Evolutionary conservation across 2,329 filamentous ascomycete species (phyloP), one percentile per base, ranked within the genome.

Genomic region (Salinomyces thailandicus): DNA sequence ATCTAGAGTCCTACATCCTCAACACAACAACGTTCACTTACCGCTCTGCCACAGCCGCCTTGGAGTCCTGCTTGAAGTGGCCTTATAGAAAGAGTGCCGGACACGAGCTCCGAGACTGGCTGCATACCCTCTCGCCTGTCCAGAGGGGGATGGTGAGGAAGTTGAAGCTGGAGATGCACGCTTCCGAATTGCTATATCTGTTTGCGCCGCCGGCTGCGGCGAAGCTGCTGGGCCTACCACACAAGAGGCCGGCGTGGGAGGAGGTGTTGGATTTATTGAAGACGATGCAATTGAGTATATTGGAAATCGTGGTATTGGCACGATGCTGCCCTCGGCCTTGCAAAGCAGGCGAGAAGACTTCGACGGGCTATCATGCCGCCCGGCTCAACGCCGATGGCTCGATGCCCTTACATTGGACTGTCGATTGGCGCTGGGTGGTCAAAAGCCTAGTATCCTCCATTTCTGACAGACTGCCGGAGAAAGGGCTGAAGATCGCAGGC

Each of bases 81-180:
- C 22, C 9, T 26, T 26, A 8, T 8, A 26, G 9, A 26, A 8
- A 26, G 22, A 8, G n/a, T n/a, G 30, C 30, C 13, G 36, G 20
- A 12, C 31, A 38, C 18, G 36, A 38, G 13, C 20, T 38, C 14
- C 16, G 20, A 13, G 17, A 24, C 13, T 37, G 28, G 29, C 30
- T 37, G 3, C 15, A 14, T 12, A 17, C n/a, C 14, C 16, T 34
- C 12, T 18, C 15, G n/a, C 15, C 17, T 16, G 4, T 2, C 11
- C 14, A 34, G 8, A 18, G 31, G 3, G 9, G n/a, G 2, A 14
- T 16, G 5, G 12, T 42, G 8, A 18, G 30, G 27, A 38, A 42
- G 16, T 16, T 42, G n/a, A 9, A 13, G 3, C 29, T 42, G 27
- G 29, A 32, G 20, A 39, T 43, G 37, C 24, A 37, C 18, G 41